Conservation (phyloP, 2,329 filamentous ascomycete genomes). For the Phyllosticta paracitricarpa region DNA sequence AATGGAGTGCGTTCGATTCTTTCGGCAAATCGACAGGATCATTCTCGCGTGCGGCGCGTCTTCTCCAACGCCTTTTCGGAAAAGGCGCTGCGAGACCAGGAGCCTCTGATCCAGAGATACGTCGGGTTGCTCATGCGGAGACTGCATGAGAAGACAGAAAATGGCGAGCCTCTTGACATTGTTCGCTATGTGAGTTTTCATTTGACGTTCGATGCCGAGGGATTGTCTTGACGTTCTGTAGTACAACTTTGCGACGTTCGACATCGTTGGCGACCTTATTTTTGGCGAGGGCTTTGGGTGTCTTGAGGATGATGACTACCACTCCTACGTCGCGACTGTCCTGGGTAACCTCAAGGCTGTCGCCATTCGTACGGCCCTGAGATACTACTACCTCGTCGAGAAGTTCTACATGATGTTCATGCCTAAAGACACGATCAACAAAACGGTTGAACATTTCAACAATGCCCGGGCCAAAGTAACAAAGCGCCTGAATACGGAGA, state of each 20-base stretch:
- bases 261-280: slow-evolving; percentile 18
- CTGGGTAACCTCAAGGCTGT: slow-evolving; percentile 4
- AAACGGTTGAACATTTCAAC: slow-evolving; percentile 18
- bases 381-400: slow-evolving; percentile 25
- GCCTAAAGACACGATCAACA: slow-evolving; percentile 13
- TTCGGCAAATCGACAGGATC: slow-evolving; percentile 28
- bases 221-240: neutral
- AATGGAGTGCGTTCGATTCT: slow-evolving; percentile 29
- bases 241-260: slow-evolving; percentile 20
- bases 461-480: neutral
- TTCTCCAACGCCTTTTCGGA: slow-evolving; percentile 33
- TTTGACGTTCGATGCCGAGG: slow-evolving; percentile 11
- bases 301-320: slow-evolving; percentile 11
- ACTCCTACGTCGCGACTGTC: neutral
- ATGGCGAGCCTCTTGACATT: slow-evolving; percentile 22
- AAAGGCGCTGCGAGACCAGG: slow-evolving; percentile 30
- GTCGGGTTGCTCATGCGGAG: slow-evolving; percentile 31
- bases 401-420: slow-evolving; percentile 25
- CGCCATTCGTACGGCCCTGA: slow-evolving; percentile 16
- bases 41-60: slow-evolving; percentile 29
- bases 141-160: slow-evolving; percentile 25
- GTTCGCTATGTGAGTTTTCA: slow-evolving; percentile 18
- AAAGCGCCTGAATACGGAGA: neutral
- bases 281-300: slow-evolving; percentile 19
- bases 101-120: slow-evolving; percentile 30